Evolutionary conservation across 1,284 basidiomycete species (phyloP), one percentile per base, ranked within the genome.

Genomic region (Termitomyces sp.): DNA sequence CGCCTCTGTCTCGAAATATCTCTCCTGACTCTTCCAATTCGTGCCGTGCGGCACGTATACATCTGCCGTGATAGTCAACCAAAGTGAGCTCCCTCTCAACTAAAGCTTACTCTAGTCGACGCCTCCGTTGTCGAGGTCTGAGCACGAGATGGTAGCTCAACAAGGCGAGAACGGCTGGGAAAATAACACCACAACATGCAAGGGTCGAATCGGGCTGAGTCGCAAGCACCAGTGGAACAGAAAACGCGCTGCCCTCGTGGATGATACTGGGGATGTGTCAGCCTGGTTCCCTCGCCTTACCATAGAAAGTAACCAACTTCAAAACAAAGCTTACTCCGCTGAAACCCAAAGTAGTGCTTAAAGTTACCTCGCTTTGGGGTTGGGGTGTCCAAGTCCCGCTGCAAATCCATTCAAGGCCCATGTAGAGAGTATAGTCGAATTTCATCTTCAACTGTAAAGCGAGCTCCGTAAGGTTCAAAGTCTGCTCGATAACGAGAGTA

Each of bases 141-240:
- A 88, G 63, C 54, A 81, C 70, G 47, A 80, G 77, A 57, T 81
- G 76, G 66, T 88, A 80, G 24, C 79, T 63, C 0, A 79, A 68
- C 1, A 78, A 26, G 8, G 50, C 65, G 46, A 81, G 73, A 3
- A 71, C 65, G 1, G 75, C 68, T 0, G 81, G 75, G 1, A 86
- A 84, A 1, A 85, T 39, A 14, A 83, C 65, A 1, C 79, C 71
- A 5, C 77, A 73, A 41, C 69, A 74, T 1, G 68, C 68, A 5
- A 72, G 37, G 1, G 46, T 31, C 11, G 65, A 55, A 52, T 68
- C 62, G 26, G 59, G 61, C 26, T 71, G 62, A 10, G 61, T 58
- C 2, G 73, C 69, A 31, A 76, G 57, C 4, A 70, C 52, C 16
- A 76, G 64, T 5, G 73, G 74, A 10, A 74, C 38, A 10, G 66